Conservation (phyloP, 2,329 filamentous ascomycete species). For the Penicillium sp. region DNA sequence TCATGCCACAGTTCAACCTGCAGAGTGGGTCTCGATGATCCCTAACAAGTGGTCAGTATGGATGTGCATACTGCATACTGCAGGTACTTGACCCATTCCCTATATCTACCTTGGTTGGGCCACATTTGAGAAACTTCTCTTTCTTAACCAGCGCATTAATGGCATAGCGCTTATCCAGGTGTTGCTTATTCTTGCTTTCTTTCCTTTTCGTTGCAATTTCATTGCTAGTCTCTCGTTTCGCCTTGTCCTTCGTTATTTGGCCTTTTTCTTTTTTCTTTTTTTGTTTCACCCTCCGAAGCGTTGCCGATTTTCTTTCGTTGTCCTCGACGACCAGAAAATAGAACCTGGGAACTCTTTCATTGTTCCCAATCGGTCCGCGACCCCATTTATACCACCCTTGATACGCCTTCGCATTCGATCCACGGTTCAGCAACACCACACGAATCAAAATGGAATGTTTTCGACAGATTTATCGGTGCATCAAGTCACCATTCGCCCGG, state of each 20-base stretch:
- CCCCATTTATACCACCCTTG: not conserved
- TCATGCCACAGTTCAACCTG: constrained; percentile 23
- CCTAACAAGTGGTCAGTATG: constrained; percentile 21
- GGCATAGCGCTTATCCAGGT: constrained; percentile 21
- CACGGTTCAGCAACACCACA: not conserved
- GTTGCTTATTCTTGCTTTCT: constrained; percentile 12
- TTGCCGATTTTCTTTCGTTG: constrained; percentile 10
- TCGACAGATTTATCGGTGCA: constrained; percentile 31
- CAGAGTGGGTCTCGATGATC: constrained; percentile 21
- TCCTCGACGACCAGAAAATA: constrained; percentile 2
- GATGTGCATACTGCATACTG: constrained; percentile 23
- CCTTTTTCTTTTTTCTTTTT: constrained; percentile 12
- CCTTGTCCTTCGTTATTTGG: constrained; percentile 20
- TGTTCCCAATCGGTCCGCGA: not conserved
- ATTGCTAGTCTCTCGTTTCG: constrained; percentile 23
- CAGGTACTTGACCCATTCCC: constrained; percentile 8
- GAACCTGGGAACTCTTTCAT: not conserved
- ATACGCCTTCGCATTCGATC: constrained; percentile 3
- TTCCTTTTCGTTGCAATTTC: constrained; percentile 13
- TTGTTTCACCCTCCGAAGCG: constrained; percentile 11
- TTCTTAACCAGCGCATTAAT: constrained; percentile 21
- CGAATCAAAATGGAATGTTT: constrained; percentile 34
- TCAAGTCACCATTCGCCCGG: constrained; percentile 32
- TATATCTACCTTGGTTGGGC: constrained; percentile 20
- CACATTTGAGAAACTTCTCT: constrained; percentile 4